These are phyloP conservation scores for Helianthus annuus DNA, from an alignment of 129 eudicot species.

Conservation along the genomic window DNA sequence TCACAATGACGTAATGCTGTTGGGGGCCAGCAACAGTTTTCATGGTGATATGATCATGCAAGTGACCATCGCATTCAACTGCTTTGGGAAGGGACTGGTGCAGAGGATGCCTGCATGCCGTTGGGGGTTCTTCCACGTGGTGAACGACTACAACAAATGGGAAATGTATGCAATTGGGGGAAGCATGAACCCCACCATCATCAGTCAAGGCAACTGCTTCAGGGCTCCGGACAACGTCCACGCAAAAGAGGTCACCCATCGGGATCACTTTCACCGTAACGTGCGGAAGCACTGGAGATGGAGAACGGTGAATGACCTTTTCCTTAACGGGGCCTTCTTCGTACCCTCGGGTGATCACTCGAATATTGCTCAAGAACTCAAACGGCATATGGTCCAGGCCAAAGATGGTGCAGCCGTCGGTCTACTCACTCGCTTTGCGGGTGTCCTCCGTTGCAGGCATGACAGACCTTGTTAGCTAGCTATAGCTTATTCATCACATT, in stretches of 20 bases:
- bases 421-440: constrained; percentile 59
- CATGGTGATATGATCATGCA: constrained; percentile 67
- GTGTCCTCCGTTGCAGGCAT: constrained; percentile 45
- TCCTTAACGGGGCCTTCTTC: constrained; percentile 72
- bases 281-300: constrained; percentile 81
- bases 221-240: constrained; percentile 48
- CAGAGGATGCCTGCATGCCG: constrained; percentile 86
- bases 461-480: too few relatives aligned
- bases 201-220: constrained; percentile 94
- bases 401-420: constrained; percentile 57
- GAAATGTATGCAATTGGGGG: constrained; percentile 89
- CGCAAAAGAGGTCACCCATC: constrained; percentile 88
- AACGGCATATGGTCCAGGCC: constrained; percentile 41
- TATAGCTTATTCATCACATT: too few relatives aligned
- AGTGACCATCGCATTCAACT: constrained; percentile 74
- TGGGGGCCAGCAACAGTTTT: constrained; percentile 57
- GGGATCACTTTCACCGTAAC: constrained; percentile 48
- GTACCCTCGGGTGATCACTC: constrained; percentile 53
- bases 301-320: constrained; percentile 67
- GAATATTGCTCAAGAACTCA: constrained; percentile 9
- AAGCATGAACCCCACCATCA: constrained; percentile 69
- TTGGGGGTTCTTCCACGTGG: constrained; percentile 80
- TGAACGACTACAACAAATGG: constrained; percentile 85
- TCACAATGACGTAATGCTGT: constrained; percentile 69
- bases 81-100: constrained; percentile 67